These are phyloP conservation scores for Aspergillus sp. DNA, from an alignment of 2,329 filamentous ascomycete species.

Conservation along the genomic window DNA sequence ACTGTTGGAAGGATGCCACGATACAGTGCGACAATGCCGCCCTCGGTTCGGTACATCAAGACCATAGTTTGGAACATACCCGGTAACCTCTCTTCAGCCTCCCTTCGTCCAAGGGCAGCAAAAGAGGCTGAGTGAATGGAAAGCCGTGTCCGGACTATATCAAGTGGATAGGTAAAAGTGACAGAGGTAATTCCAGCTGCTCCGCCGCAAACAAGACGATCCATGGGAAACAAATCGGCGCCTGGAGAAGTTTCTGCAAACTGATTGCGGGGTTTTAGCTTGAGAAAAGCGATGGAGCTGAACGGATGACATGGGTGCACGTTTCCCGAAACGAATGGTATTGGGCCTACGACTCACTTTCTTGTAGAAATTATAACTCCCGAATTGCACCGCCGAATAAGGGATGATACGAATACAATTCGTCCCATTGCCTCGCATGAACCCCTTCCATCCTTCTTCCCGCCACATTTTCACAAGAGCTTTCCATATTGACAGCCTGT, in stretches of 20 bases:
- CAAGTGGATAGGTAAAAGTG: conserved; percentile 87
- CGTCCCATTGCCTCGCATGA: conserved; percentile 96
- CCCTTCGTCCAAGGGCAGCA: conserved; percentile 57
- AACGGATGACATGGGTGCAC: background rate
- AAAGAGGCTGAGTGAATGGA: conserved; percentile 98
- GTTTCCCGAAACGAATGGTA: background rate
- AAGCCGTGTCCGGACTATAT: conserved; percentile 90
- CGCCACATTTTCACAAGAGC: conserved; percentile 91
- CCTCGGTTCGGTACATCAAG: conserved; percentile 84
- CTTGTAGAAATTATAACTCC: conserved; percentile 96
- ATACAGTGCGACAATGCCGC: conserved; percentile 78
- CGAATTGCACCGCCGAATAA: conserved; percentile 96
- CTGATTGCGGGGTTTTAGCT: conserved; percentile 27
- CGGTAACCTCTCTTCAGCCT: conserved; percentile 57
- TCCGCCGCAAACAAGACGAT: conserved; percentile 81
- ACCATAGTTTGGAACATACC: conserved; percentile 85
- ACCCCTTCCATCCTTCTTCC: conserved; percentile 93
- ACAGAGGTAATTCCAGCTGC: conserved; percentile 92
- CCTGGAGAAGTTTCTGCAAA: conserved; percentile 72
- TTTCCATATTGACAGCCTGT: conserved; percentile 83
- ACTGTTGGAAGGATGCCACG: conserved; percentile 89
- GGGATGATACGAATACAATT: conserved; percentile 98
- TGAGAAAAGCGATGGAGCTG: too few relatives aligned
- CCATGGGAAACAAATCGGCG: conserved; percentile 61
- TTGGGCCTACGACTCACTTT: conserved; percentile 49